Percentiles rank a stretch among this genome's conserved stretches.
Evolutionary conservation across 163 green algal genomes (phyloP).

Genomic region (Trebouxiophyceae sp.): DNA sequence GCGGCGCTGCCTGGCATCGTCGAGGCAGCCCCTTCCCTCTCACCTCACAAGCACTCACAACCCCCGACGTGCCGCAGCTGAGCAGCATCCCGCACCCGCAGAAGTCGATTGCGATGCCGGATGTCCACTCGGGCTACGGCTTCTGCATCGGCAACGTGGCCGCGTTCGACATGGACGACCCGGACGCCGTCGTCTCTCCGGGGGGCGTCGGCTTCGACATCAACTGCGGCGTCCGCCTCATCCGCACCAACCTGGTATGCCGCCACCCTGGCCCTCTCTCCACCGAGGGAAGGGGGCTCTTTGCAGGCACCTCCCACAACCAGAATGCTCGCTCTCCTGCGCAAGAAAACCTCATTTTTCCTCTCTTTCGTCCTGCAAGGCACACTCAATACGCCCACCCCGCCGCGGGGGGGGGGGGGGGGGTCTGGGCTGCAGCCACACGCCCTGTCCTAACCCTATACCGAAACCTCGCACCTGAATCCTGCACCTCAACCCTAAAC

Average conservation of each 20-base stretch:
- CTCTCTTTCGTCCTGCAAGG: neutral
- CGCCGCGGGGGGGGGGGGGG: too few species aligned
- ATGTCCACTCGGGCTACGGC: slow-evolving; percentile 87
- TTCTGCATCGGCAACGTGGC: slow-evolving; percentile 92
- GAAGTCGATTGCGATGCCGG: slow-evolving; percentile 73
- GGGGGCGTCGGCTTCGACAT: slow-evolving; percentile 87
- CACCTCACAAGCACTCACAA: neutral
- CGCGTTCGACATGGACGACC: slow-evolving; percentile 81
- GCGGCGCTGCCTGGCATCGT: slow-evolving; percentile 81
- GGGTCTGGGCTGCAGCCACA: too few species aligned
- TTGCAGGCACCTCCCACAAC: too few species aligned
- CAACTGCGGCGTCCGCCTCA: slow-evolving; percentile 77
- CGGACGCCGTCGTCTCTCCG: slow-evolving; percentile 73
- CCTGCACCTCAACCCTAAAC: too few species aligned
- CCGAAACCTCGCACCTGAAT: too few species aligned
- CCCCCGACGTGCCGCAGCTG: too few species aligned
- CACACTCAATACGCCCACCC: too few species aligned
- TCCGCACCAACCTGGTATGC: slow-evolving; percentile 65
- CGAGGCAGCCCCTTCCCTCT: slow-evolving; percentile 31
- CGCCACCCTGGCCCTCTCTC: too few species aligned
- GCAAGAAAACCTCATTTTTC: too few species aligned
- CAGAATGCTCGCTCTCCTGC: too few species aligned
- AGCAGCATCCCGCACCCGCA: slow-evolving; percentile 14
- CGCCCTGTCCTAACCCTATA: too few species aligned
- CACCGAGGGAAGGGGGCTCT: too few species aligned